Base-by-base conservation (phyloP, 768 basidiomycete genomes). In the Mycena belliarum region DNA sequence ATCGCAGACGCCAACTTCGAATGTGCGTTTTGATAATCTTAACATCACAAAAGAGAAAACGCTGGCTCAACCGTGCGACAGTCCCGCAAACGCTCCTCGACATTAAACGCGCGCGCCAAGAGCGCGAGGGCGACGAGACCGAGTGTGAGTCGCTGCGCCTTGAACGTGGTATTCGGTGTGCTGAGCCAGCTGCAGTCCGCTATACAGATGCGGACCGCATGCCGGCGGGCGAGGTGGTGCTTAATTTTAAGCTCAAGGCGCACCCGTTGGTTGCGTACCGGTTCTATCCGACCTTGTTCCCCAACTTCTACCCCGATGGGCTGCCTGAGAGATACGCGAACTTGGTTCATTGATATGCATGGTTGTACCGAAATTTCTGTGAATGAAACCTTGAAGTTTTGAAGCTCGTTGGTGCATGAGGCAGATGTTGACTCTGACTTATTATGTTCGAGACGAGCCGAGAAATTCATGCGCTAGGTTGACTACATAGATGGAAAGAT, bases 241-340 rank as follows among this genome's bases (percentile, higher is more conserved):
- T 84, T 49, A 81, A 83, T 53, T 80, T 81, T 0, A 78, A 84
- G 6, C 65, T 84, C 52, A 84, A 81, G 74, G 83, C 82, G 49
- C 83, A 85, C 54, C 82, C 83, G 0, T 79, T 85, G 56, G 82
- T 82, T 46, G 83, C 75, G 23, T 66, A 78, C 63, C 73, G 73
- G 29, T 81, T 82, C 61, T 85, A 85, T 53, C 83, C 84, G 2
- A 75, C 76, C 25, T 63, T 82, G 47, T 85, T 82, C 69, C 69
- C 70, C 57, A 68, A 77, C 24, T 76, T 79, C 57, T 85, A 82
- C 68, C 82, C 83, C 0, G 50, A 78, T 28, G 83, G 82, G n/a
- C 61, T 80, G 25, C 81, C 81, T n/a, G 66, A 70, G n/a, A 45
- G 26, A 41, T 41, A 41, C 23, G 40, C 18, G 6, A 23, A 41